Evolutionary conservation across 805 yeast genomes (phyloP), one percentile per base, ranked within the genome.

Genomic region (Candida argentea): DNA sequence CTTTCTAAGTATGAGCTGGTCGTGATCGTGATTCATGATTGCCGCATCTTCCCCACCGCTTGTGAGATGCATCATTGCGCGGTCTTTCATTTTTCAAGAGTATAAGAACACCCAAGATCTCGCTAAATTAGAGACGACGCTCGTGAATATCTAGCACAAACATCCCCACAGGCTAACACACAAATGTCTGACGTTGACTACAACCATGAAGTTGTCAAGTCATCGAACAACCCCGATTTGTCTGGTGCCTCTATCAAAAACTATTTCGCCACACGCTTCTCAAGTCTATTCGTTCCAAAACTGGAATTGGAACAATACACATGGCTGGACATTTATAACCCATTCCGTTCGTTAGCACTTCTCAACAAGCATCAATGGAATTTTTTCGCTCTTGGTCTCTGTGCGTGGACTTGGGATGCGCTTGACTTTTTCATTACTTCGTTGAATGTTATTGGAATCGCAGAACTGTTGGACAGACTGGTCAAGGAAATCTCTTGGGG

Each of bases 341-440:
- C 93, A 2, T 48, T 82, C 35, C 73, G 74, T 2, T 70, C 72
- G 16, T 55, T 79, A 15, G 48, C 50, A 7, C 48, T 50, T 37
- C 59, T 80, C 43, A 61, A 59, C 20, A 48, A 61, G 31, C 59
- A 49, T 34, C 78, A 76, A 42, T 75, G 82, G 81, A 52, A 62
- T 25, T 69, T 63, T 50, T 71, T 73, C 41, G 21, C 52, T 12
- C 50, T 69, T 24, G 81, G 77, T 0, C 70, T 71, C 37, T 41
- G 52, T 29, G 73, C 70, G 13, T 75, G 82, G 82, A 60, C 77
- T 3, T 69, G 74, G 69, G 82, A 73, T 52, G 74, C 81, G 3
- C 64, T 73, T 43, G 82, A 74, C 49, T 75, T 69, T 44, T 75
- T 76, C 39, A 57, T 70, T 7, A 72, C 71, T 9, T 67, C 76